Conservation (phyloP, 2,329 filamentous ascomycete species). For the Cercospora zeae-maydis region DNA sequence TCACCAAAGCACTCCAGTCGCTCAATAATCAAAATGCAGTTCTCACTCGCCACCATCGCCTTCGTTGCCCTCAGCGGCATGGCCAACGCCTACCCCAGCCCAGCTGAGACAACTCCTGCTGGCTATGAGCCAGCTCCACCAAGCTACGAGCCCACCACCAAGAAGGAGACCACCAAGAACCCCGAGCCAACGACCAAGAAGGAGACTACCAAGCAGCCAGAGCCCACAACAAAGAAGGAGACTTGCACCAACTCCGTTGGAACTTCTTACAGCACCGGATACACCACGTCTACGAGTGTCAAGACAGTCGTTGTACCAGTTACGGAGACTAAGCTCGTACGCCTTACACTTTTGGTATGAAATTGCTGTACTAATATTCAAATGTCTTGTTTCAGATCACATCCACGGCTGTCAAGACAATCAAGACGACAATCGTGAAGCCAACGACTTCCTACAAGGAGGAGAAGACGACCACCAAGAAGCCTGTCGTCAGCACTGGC, state of each 20-base stretch:
- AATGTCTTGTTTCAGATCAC: neutral
- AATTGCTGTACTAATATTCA: too few relatives aligned
- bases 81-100: conserved; percentile 17
- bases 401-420: conserved; percentile 10
- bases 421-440: conserved; percentile 10
- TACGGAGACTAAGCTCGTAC: conserved; percentile 9
- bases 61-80: conserved; percentile 22
- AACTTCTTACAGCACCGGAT: conserved; percentile 13
- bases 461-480: neutral
- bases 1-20: conserved; percentile 14
- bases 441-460: neutral
- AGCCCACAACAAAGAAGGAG: conserved; percentile 7
- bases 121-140: conserved; percentile 10
- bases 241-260: conserved; percentile 14
- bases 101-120: conserved; percentile 9
- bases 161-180: neutral
- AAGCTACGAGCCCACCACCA: neutral
- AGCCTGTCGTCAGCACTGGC: neutral
- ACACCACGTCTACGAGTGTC: conserved; percentile 14
- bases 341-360: neutral
- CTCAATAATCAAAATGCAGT: conserved; percentile 18
- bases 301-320: conserved; percentile 9
- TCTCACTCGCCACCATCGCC: conserved; percentile 19
- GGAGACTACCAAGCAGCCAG: neutral
- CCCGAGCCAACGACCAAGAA: neutral